A percentile compares a stretch with the other conserved stretches of the same genome.
phyloP scores from a whole-genome alignment of 306 rosid species.

The Lithocarpus polystachyus region DNA sequence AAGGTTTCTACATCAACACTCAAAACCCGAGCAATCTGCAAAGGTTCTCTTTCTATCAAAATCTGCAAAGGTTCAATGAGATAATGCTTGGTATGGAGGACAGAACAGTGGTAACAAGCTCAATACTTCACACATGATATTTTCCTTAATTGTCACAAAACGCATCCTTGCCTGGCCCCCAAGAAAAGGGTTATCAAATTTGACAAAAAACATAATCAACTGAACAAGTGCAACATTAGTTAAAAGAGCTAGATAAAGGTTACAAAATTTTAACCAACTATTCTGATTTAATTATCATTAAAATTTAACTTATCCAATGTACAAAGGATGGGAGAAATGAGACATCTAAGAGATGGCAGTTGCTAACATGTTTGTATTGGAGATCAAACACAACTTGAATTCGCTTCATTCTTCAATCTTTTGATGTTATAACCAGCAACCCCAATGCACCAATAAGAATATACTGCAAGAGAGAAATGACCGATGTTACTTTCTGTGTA shows the following conservation, averaged over 20 bases:
- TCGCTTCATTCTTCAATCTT: slow-evolving; percentile 46
- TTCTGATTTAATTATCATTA: slow-evolving; percentile 20
- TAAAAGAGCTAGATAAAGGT: not conserved
- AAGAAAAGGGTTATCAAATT: not conserved
- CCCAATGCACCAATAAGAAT: slow-evolving; percentile 73
- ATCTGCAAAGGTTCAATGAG: too few species aligned
- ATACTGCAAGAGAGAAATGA: slow-evolving; percentile 50
- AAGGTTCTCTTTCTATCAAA: too few species aligned
- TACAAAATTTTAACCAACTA: slow-evolving; percentile 25
- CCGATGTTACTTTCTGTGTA: not conserved
- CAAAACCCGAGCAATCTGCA: too few species aligned
- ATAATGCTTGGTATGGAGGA: too few species aligned
- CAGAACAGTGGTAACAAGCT: too few species aligned
- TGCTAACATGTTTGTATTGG: not conserved
- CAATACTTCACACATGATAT: too few species aligned
- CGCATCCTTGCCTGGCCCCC: too few species aligned
- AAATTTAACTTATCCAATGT: slow-evolving; percentile 17
- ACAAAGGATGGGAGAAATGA: slow-evolving; percentile 31
- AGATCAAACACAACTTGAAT: slow-evolving; percentile 12
- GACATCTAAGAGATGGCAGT: slow-evolving; percentile 20
- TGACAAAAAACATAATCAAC: slow-evolving; percentile 3
- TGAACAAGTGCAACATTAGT: not conserved
- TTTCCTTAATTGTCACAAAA: too few species aligned
- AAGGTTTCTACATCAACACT: too few species aligned
- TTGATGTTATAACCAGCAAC: slow-evolving; percentile 72